A percentile compares a stretch with the other conserved stretches of the same genome.
Conservation (phyloP, 2,329 filamentous ascomycete species). For the Pochonia chlamydosporia region DNA sequence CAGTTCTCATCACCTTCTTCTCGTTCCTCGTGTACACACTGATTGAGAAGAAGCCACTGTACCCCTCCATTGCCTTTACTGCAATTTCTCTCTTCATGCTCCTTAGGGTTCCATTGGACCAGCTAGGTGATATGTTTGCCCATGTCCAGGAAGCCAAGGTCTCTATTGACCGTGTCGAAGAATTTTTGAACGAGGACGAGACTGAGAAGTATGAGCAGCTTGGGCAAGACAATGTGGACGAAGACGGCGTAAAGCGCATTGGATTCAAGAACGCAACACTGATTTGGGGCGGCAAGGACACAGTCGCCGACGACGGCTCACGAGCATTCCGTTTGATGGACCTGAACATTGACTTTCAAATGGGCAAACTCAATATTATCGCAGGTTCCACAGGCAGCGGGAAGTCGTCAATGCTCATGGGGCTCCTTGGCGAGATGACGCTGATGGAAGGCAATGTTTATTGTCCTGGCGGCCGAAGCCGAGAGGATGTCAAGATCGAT, state of each 20-base stretch:
- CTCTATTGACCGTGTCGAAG: conserved; percentile 92
- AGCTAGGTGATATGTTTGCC: conserved; percentile 96
- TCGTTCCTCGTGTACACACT: conserved; percentile 92
- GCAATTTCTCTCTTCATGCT: conserved; percentile 94
- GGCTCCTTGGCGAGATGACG: conserved; percentile 93
- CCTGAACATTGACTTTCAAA: conserved; percentile 72
- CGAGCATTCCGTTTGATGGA: conserved; percentile 80
- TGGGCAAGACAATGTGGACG: conserved; percentile 60
- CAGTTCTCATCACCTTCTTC: conserved; percentile 91
- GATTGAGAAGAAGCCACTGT: conserved; percentile 80
- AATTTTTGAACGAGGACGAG: conserved; percentile 88
- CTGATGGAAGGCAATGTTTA: conserved; percentile 73
- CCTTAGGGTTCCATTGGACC: conserved; percentile 86
- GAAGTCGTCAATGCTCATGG: conserved; percentile 95
- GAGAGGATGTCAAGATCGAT: conserved; percentile 77
- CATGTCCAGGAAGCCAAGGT: conserved; percentile 97
- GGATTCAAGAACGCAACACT: conserved; percentile 82
- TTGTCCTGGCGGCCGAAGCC: conserved; percentile 77
- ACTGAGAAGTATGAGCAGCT: conserved; percentile 93
- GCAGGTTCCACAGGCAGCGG: conserved; percentile 90
- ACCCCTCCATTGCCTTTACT: conserved; percentile 92
- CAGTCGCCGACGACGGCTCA: conserved; percentile 57
- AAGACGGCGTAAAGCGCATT: conserved; percentile 67
- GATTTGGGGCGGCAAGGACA: conserved; percentile 73
- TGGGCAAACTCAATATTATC: conserved; percentile 87